These are phyloP conservation scores for Sicyos edulis DNA, from an alignment of 306 rosid species.

Conservation along the genomic window DNA sequence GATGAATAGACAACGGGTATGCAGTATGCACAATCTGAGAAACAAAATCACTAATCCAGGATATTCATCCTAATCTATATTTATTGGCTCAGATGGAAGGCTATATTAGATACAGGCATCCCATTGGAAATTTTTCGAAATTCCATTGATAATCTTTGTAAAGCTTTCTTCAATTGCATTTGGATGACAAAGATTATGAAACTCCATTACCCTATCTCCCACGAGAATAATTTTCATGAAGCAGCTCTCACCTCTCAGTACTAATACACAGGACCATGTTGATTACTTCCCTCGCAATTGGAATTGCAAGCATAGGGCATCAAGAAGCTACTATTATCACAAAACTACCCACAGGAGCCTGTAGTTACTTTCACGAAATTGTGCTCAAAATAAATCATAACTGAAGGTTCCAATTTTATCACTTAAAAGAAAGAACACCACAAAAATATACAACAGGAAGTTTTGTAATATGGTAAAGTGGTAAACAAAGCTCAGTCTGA, in stretches of 20 bases:
- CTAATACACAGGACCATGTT: background rate
- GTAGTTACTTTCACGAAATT: background rate
- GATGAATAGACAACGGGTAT: background rate
- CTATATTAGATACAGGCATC: background rate
- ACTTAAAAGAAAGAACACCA: slow-evolving; percentile 1
- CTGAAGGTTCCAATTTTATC: slow-evolving; percentile 12
- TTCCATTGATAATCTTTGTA: background rate
- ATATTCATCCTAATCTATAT: background rate
- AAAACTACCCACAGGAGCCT: background rate
- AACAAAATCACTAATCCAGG: background rate
- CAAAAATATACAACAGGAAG: slow-evolving; percentile 10
- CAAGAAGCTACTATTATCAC: background rate
- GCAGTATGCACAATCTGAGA: background rate
- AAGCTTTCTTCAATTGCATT: background rate
- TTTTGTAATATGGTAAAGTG: background rate
- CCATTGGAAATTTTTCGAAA: background rate
- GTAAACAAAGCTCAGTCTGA: slow-evolving; percentile 8
- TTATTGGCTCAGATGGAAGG: background rate
- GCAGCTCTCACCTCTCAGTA: background rate
- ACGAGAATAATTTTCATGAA: slow-evolving; percentile 1
- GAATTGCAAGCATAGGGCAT: background rate
- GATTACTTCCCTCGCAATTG: background rate
- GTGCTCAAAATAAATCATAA: background rate
- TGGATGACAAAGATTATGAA: background rate
- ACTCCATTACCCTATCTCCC: slow-evolving; percentile 6